Base-by-base conservation (phyloP, 2,329 filamentous ascomycete genomes). In the Cordyceps javanica region DNA sequence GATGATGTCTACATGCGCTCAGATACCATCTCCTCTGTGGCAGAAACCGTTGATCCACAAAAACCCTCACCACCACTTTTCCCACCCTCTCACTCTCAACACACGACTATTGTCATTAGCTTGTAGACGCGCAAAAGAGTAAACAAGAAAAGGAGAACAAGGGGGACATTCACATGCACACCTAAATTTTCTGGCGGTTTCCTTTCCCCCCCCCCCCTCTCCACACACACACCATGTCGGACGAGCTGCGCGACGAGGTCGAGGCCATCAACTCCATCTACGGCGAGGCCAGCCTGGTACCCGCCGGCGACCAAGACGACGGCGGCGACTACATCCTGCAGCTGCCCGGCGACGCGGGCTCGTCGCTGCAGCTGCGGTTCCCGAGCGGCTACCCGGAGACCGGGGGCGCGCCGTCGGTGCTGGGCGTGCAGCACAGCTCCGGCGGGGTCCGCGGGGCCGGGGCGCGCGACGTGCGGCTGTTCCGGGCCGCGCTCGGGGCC, bases 241-340 rank as follows among this genome's bases (percentile, higher is more conserved):
- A 82, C 61, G 80, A 83, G 62, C 79, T 93, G 26, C 70, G 73
- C 50, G 89, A 94, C 72, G 90, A 94, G 69, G 75, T 92, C 30
- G 87, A 87, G 67, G 90, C 88, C 61, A 87, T 94, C 67, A 94
- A 93, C 72, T 89, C 90, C 56, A 94, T 94, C 62, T 94, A 92
- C 72, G 87, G 85, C 62, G 79, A 85, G 49, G 77, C 76, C n/a
- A 88, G 87, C 11, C 76, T 92, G 58, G 59, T 70, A 53, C 67
- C 76, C 44, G 66, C 74, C 59, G 69, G 73, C 28, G 66, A 72
- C 39, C 64, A 73, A 23, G 66, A 72, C 38, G 64, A 73, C 28
- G 66, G 72, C 39, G 64, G 67, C 21, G 61, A 46, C 55, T 85
- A 86, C 72, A 72, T 87, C 55, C 79, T 97, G 51, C 81, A 79